Evolutionary conservation across 2,329 filamentous ascomycete genomes (phyloP), one percentile per base, ranked within the genome.

Genomic region (Aspergillus clavatus): DNA sequence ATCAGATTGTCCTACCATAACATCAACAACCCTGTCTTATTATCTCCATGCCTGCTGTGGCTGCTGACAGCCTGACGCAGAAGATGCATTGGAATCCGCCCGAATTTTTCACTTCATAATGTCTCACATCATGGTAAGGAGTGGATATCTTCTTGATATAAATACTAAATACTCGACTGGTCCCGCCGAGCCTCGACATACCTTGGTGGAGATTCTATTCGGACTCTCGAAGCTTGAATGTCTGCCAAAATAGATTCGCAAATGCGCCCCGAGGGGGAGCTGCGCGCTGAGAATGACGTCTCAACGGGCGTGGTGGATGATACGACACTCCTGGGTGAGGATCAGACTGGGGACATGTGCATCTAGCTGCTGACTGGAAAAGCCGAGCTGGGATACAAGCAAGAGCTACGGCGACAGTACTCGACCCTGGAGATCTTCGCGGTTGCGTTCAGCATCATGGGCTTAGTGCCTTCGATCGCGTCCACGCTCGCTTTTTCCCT

Each of bases 391-490:
- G 67, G 73, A 0, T 79, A 78, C 63, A 78, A 82, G 59, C 79
- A 83, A 62, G 80, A 84, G 57, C 68, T 83, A 26, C 73, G 75
- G 37, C 72, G 80, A 14, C 81, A 81, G 53, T 83, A 83, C 57
- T 77, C 76, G 3, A 79, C 79, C 48, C 66, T 81, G n/a, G 78
- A 83, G 57, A 73, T 83, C 14, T 82, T 83, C 53, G 80, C 77
- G 22, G 75, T 80, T 47, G 76, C 76, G 2, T 80, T 80, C 47
- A 74, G 72, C 55, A 79, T 83, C 52, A 82, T 83, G 78, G 79
- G 79, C 2, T 59, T 83, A 5, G 63, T 82, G 1, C 79, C 79
- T 0, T 82, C 79, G 3, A 82, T 82, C 49, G 78, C 79, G 5
- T 77, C 76, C 23, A 82, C 79, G 0, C 62, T 82, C 10, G 59